Evolutionary conservation across 495 filamentous ascomycete genomes (phyloP).

Genomic region (Trichoderma virens): DNA sequence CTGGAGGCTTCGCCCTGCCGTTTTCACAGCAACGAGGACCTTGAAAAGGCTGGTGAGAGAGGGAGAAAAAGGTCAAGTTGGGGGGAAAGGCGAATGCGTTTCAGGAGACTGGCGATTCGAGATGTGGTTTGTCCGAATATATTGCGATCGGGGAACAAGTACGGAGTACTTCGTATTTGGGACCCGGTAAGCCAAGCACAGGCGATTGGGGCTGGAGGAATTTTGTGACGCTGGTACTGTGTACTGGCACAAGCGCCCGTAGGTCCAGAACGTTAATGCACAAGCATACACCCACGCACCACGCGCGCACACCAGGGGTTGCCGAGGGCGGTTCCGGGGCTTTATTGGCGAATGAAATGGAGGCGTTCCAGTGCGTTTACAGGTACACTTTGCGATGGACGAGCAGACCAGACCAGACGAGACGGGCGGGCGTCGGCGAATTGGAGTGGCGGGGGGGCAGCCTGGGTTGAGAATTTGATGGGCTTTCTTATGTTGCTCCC

Average conservation of each 20-base stretch:
- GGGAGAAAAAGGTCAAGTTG: not conserved
- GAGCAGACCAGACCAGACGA: too few relatives aligned
- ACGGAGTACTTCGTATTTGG: slow-evolving; percentile 1
- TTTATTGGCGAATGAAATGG: not conserved
- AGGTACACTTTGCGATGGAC: not conserved
- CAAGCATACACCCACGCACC: slow-evolving; percentile 1
- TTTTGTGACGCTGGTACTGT: not conserved
- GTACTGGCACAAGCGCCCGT: slow-evolving; percentile 5
- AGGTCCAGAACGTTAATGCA: slow-evolving; percentile 9
- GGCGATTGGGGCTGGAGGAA: not conserved
- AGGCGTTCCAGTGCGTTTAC: slow-evolving; percentile 1
- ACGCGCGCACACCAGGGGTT: slow-evolving; percentile 7
- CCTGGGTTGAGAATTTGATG: too few relatives aligned
- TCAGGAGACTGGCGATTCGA: slow-evolving; percentile 6
- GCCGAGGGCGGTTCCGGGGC: slow-evolving; percentile 7
- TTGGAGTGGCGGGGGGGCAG: too few relatives aligned
- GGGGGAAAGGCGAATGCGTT: slow-evolving; percentile 7
- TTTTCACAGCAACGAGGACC: not conserved
- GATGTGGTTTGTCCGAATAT: slow-evolving; percentile 9
- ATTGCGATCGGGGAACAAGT: slow-evolving; percentile 4
- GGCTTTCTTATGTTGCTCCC: too few relatives aligned
- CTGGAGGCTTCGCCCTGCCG: not conserved
- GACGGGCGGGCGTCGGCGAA: too few relatives aligned
- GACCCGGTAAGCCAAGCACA: not conserved
- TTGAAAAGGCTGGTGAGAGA: not conserved